Evolutionary conservation across 495 filamentous ascomycete genomes (phyloP), one percentile per base, ranked within the genome.

Genomic region (Rostrohypoxylon terebratum): DNA sequence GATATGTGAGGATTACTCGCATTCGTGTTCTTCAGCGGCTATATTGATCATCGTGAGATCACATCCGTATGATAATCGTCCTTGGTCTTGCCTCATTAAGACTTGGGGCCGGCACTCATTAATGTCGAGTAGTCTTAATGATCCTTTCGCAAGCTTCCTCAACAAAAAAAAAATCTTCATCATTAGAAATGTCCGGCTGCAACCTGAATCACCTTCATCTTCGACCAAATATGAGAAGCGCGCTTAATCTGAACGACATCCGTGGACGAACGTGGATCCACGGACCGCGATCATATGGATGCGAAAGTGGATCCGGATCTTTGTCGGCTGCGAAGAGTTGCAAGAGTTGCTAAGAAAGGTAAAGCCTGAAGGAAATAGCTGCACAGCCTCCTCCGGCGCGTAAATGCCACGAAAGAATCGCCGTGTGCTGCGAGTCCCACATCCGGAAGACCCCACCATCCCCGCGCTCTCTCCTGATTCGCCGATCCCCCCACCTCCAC

Each of bases 1-100:
- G 31, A 28, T 55, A 31, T 34, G 31, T 55, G 36, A 11, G 28
- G 34, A 55, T 36, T 20, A 20, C 11, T 36, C 9, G 55, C 55
- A 59, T 16, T 59, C 18, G 34, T 18, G 4, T 72, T 53, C 59
- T 64, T 60, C 47, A 60, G 64, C 70, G 59, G 53, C 53, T 68
- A 62, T 54, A 72, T 53, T 63, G 44, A 31, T 40, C 13, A 68
- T 33, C n/a, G 28, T 55, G 25, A 40, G 66, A 23, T 54, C 38
- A 33, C 48, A 54, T 64, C 59, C 59, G 71, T 73, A 57, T 73
- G 71, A 73, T 69, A 18, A 1, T 31, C 64, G 59, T 64, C 64
- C 69, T 68, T 72, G 13, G 2, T 72, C 51, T 64, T 72, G 59
- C 70, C 44, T 67, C n/a, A 40, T 21, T 40, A n/a, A 4, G 38